Base-by-base conservation (phyloP, 805 yeast species). In the Candida railenensis region DNA sequence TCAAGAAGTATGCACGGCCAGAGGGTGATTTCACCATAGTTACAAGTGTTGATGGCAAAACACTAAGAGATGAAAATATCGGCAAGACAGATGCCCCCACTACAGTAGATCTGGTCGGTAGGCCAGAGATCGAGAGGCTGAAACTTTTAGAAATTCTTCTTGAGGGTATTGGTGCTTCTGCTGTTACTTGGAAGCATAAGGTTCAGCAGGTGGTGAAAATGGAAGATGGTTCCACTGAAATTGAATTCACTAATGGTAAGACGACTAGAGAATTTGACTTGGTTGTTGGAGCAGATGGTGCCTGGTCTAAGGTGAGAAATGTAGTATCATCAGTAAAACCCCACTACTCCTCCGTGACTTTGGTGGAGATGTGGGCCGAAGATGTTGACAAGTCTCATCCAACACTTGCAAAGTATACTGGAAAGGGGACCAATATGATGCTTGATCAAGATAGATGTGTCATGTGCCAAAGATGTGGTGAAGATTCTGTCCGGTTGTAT, bases 271-370 rank as follows among this genome's bases (percentile, higher is more conserved):
- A 15, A 3, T 39, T 39, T 22, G 42, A 39, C 22, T n/a, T 39
- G 3, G 33, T 39, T 9, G 34, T 39, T 4, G 42, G 42, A 39
- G 42, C 34, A 12, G 42, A 39, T 22, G 41, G 42, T 11, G 33
- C 42, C 9, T 38, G 41, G 41, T 21, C 32, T 12, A 38, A 38
- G 15, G 32, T 22, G 18, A 38, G 41, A n/a, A 38, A 21, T 4
- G 9, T 38, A 22, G 8, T 38, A 14, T 21, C 41, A 7, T 5
- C 18, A n/a, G 32, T 21, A n/a, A 38, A 5, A 14, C 41, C 41
- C 3, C 16, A 21, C 3, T 38, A 38, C 15, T 38, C 41, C 4
- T 9, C 19, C 19, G 22, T 38, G 8, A 38, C 41, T 14, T 7
- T 38, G 30, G 32, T 38, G 7, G 41, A 38, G 22, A 15, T 38